phyloP scores from a whole-genome alignment of 179 eudicot genomes.

The Actinidia arguta region DNA sequence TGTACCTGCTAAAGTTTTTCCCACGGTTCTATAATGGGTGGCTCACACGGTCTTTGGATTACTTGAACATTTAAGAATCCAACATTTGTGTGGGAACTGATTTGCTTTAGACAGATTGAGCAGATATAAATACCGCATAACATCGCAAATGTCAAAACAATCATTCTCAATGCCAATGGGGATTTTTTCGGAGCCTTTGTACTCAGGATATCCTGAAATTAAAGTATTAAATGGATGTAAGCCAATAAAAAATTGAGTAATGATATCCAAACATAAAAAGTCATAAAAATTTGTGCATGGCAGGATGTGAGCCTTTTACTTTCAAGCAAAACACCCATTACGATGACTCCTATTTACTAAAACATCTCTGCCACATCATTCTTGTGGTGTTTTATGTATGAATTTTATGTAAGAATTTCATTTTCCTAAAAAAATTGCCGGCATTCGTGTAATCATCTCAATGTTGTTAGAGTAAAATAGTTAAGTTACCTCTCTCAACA shows the following conservation, averaged over 20 bases:
- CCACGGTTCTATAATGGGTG: conserved; percentile 31
- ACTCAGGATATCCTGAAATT: conserved; percentile 44
- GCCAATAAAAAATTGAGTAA: no score
- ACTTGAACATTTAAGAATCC: conserved; percentile 43
- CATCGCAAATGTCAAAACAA: conserved; percentile 65
- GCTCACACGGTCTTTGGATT: conserved; percentile 37
- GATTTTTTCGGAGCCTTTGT: conserved; percentile 58
- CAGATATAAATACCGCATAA: conserved; percentile 77
- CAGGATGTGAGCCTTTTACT: no score
- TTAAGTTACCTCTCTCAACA: no score
- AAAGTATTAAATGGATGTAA: not conserved
- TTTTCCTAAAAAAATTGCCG: not conserved
- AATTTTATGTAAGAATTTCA: no score
- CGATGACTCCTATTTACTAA: no score
- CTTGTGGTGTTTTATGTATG: no score
- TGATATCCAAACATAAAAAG: no score
- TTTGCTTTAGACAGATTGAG: conserved; percentile 73
- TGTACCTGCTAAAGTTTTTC: conserved; percentile 60
- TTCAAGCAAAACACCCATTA: no score
- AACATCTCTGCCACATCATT: no score
- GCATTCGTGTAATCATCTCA: not conserved
- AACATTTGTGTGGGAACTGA: conserved; percentile 31
- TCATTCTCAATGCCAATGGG: conserved; percentile 69
- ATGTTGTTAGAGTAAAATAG: no score
- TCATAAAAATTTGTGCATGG: not conserved